A percentile compares a stretch with the other conserved stretches of the same genome.
phyloP scores from a whole-genome alignment of 192 early-diverging fungal species.

The Pilaira anomala region DNA sequence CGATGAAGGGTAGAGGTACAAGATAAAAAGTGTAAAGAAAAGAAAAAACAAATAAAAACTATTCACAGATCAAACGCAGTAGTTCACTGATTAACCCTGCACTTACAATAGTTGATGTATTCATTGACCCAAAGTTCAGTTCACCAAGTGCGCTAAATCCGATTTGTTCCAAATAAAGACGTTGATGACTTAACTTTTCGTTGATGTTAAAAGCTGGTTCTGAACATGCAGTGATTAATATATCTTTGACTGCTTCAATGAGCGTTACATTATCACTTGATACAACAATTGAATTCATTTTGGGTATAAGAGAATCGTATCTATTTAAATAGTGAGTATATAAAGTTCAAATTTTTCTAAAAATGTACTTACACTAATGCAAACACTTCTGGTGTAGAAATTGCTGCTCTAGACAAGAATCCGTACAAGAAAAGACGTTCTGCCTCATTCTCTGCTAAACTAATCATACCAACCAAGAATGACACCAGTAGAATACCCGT shows the following conservation, averaged over 20 bases:
- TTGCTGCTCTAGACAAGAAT: constrained; percentile 68
- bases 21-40: too few relatives aligned
- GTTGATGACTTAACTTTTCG: constrained; percentile 35
- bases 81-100: constrained; percentile 1
- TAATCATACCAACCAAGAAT: constrained; percentile 62
- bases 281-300: constrained; percentile 62
- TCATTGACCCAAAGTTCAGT: constrained; percentile 12
- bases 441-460: constrained; percentile 62
- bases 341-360: too few relatives aligned
- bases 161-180: constrained; percentile 40
- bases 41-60: neutral
- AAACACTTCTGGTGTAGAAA: constrained; percentile 64
- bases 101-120: constrained; percentile 2
- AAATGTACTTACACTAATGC: constrained; percentile 59
- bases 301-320: constrained; percentile 62
- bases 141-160: constrained; percentile 44
- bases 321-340: constrained; percentile 29
- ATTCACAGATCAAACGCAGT: constrained; percentile 3
- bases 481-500: constrained; percentile 60
- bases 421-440: constrained; percentile 72
- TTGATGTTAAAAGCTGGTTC: constrained; percentile 34
- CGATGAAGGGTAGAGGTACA: too few relatives aligned
- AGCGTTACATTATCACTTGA: constrained; percentile 59
- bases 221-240: constrained; percentile 52
- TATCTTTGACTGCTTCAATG: constrained; percentile 61